Evolutionary conservation across 495 filamentous ascomycete species (phyloP).

Genomic region (Cercophora sp.): DNA sequence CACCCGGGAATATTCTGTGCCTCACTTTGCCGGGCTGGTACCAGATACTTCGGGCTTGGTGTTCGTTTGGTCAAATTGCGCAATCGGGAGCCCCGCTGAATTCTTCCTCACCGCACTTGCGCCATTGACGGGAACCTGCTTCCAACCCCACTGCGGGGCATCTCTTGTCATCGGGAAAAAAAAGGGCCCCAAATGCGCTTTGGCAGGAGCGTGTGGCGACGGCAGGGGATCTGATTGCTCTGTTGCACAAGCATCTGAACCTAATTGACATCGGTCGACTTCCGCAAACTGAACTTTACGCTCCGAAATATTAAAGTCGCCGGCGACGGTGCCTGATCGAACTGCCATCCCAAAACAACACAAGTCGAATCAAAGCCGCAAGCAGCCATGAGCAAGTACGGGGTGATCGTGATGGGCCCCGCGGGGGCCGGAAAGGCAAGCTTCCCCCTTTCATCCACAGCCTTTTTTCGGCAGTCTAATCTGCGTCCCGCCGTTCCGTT

Average conservation of each 20-base stretch:
- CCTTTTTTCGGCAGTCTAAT: slow-evolving; percentile 7
- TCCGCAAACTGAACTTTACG: too few species aligned
- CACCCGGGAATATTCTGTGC: too few species aligned
- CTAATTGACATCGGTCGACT: background rate
- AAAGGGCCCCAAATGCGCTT: background rate
- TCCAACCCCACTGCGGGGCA: background rate
- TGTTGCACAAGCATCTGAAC: too few species aligned
- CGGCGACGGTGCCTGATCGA: too few species aligned
- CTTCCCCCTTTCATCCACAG: slow-evolving; percentile 1
- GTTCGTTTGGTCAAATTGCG: slow-evolving; percentile 27
- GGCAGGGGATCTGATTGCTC: slow-evolving; percentile 1
- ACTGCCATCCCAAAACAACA: too few species aligned
- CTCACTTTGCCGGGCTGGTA: slow-evolving; percentile 15
- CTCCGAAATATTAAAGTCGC: too few species aligned
- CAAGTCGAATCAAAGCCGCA: too few species aligned
- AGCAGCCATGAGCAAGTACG: slow-evolving; percentile 83
- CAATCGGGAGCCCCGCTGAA: slow-evolving; percentile 25
- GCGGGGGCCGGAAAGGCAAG: slow-evolving; percentile 80
- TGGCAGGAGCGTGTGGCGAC: background rate
- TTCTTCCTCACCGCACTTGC: slow-evolving; percentile 15
- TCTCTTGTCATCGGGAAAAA: slow-evolving; percentile 1
- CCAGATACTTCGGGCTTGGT: slow-evolving; percentile 19
- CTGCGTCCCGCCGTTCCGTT: background rate
- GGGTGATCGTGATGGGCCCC: slow-evolving; percentile 90
- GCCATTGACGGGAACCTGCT: slow-evolving; percentile 13